A percentile compares a stretch with the other conserved stretches of the same genome.
Evolutionary conservation across 768 basidiomycete genomes (phyloP).

Genomic region (Cantharellus anzutake): DNA sequence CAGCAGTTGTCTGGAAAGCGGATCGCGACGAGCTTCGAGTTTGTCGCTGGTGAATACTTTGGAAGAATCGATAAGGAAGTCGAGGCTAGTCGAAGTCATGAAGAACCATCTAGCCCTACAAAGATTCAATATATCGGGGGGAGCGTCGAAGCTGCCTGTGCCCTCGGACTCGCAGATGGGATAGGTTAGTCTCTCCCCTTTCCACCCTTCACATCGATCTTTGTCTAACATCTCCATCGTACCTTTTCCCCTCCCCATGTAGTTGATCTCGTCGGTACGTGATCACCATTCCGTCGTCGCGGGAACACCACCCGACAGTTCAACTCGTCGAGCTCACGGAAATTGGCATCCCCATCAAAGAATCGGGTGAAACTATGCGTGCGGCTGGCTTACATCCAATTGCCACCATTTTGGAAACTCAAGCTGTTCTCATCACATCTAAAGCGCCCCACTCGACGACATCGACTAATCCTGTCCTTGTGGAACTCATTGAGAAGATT

Average conservation of each 20-base stretch:
- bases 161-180: constrained; percentile 89
- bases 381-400: constrained; percentile 92
- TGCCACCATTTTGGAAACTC: constrained; percentile 64
- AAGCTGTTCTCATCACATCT: constrained; percentile 76
- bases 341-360: constrained; percentile 25
- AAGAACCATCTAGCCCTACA: too few relatives aligned
- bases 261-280: constrained; percentile 91
- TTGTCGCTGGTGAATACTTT: constrained; percentile 70
- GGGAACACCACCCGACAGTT: too few relatives aligned
- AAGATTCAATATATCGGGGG: constrained; percentile 92
- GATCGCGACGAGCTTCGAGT: constrained; percentile 88
- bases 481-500: constrained; percentile 64
- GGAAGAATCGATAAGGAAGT: constrained; percentile 31
- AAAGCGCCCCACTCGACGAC: constrained; percentile 20
- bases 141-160: constrained; percentile 94
- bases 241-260: not conserved
- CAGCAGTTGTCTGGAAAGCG: constrained; percentile 79
- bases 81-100: too few relatives aligned
- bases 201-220: not conserved
- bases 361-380: constrained; percentile 99
- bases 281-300: too few relatives aligned
- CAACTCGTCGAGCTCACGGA: too few relatives aligned
- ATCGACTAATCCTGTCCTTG: constrained; percentile 33
- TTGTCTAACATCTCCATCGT: too few relatives aligned
- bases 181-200: constrained; percentile 42